Evolutionary conservation across 306 rosid species (phyloP).

Genomic region (Canavalia ensiformis): DNA sequence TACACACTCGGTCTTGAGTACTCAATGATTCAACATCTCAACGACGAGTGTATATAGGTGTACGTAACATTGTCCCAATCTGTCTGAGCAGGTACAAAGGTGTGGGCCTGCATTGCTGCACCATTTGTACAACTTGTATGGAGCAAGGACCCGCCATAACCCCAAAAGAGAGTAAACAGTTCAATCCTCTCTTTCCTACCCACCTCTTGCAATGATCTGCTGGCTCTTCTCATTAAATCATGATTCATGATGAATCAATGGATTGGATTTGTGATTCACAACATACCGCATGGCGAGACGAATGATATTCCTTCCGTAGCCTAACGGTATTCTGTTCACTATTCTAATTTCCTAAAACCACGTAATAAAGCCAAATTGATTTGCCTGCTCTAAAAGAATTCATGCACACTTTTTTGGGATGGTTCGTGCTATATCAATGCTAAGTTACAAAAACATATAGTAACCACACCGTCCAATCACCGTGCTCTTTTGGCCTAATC

Average conservation of each 20-base stretch:
- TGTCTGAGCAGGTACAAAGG: slow-evolving; percentile 27
- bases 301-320: background rate
- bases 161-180: slow-evolving; percentile 20
- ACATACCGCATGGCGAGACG: background rate
- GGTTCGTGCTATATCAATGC: background rate
- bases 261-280: slow-evolving; percentile 11
- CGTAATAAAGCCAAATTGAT: background rate
- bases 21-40: slow-evolving; percentile 42
- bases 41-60: background rate
- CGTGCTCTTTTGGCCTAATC: slow-evolving; percentile 6
- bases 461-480: slow-evolving; percentile 19
- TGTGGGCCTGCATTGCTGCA: slow-evolving; percentile 34
- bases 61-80: slow-evolving; percentile 17
- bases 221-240: slow-evolving; percentile 43
- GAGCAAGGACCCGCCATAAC: slow-evolving; percentile 53
- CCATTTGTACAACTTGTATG: slow-evolving; percentile 42
- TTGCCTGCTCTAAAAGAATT: slow-evolving; percentile 27
- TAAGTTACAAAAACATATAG: slow-evolving; percentile 13
- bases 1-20: slow-evolving; percentile 35
- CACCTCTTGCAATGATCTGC: slow-evolving; percentile 2
- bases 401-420: slow-evolving; percentile 18
- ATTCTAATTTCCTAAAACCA: background rate
- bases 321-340: background rate
- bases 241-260: slow-evolving; percentile 28
- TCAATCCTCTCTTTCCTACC: slow-evolving; percentile 26